A percentile compares a stretch with the other conserved stretches of the same genome.
Conservation (phyloP, 352 stramenopile species). For the Phytophthora podocarpi region DNA sequence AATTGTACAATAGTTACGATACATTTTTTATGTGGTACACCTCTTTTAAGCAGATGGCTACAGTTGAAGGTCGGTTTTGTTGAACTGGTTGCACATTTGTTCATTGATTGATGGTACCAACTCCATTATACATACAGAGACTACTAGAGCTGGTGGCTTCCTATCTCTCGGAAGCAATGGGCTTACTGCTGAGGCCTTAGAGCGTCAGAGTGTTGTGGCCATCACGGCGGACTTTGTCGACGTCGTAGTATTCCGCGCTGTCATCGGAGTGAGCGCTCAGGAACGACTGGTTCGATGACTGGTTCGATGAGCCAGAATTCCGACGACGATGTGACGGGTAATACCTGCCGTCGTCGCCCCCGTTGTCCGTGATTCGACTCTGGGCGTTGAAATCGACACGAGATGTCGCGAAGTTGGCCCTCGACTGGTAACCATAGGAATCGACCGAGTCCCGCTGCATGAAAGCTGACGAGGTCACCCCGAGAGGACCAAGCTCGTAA, state of each 20-base stretch:
- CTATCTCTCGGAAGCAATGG: conserved; percentile 21
- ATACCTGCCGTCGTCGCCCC: conserved; percentile 36
- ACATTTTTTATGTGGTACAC: background rate
- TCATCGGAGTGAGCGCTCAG: conserved; percentile 68
- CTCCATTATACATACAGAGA: conserved; percentile 36
- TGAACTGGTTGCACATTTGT: background rate
- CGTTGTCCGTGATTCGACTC: conserved; percentile 36
- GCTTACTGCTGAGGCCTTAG: conserved; percentile 8
- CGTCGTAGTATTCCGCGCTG: conserved; percentile 60
- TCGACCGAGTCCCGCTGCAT: conserved; percentile 28
- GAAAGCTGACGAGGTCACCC: conserved; percentile 34
- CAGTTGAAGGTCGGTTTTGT: background rate
- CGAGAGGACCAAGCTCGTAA: conserved; percentile 31
- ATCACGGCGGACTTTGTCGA: conserved; percentile 25
- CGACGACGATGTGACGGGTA: conserved; percentile 28
- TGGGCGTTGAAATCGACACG: conserved; percentile 34
- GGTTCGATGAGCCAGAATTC: conserved; percentile 46
- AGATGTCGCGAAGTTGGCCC: conserved; percentile 24
- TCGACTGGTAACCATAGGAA: conserved; percentile 36
- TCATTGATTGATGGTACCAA: conserved; percentile 20
- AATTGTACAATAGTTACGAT: background rate
- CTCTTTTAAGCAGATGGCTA: background rate
- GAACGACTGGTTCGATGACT: conserved; percentile 63
- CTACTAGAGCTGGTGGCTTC: conserved; percentile 27
- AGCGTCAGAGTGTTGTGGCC: conserved; percentile 32